phyloP scores from a whole-genome alignment of 2,329 filamentous ascomycete genomes.

The Dothideomycetes sp. region DNA sequence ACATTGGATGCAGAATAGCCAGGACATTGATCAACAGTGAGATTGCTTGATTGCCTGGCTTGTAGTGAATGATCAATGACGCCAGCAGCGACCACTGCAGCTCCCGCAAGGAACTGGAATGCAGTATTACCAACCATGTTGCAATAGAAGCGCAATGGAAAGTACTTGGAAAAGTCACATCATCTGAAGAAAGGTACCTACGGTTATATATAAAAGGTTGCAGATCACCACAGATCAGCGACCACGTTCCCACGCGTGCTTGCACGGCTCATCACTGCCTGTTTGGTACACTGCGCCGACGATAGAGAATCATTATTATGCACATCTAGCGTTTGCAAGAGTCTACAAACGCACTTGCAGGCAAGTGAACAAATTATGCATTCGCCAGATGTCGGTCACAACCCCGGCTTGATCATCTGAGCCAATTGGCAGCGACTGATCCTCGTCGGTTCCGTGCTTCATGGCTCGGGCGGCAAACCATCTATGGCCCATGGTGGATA shows the following conservation, averaged over 20 bases:
- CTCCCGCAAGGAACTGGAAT: neutral
- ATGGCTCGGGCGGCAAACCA: too few species aligned
- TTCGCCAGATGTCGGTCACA: neutral
- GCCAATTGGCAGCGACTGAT: neutral
- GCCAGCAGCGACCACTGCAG: neutral
- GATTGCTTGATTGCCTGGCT: neutral
- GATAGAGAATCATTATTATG: neutral
- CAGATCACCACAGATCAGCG: neutral
- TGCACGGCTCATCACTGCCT: too few species aligned
- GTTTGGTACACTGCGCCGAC: neutral
- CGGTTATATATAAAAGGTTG: neutral
- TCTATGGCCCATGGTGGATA: neutral
- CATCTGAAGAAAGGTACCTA: too few species aligned
- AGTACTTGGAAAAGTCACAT: too few species aligned
- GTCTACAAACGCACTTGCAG: neutral
- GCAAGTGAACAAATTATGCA: too few species aligned
- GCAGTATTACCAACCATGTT: neutral
- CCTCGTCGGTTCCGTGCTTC: too few species aligned
- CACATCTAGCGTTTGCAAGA: neutral
- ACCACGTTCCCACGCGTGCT: too few species aligned
- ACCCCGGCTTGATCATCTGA: neutral
- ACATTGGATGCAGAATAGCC: constrained; percentile 59
- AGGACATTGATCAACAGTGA: constrained; percentile 37
- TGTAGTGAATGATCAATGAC: neutral
- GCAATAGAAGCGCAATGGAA: too few species aligned